Percentiles rank a stretch among this genome's conserved stretches.
Conservation (phyloP, 2,329 filamentous ascomycete genomes). For the Colletotrichum spinosum region DNA sequence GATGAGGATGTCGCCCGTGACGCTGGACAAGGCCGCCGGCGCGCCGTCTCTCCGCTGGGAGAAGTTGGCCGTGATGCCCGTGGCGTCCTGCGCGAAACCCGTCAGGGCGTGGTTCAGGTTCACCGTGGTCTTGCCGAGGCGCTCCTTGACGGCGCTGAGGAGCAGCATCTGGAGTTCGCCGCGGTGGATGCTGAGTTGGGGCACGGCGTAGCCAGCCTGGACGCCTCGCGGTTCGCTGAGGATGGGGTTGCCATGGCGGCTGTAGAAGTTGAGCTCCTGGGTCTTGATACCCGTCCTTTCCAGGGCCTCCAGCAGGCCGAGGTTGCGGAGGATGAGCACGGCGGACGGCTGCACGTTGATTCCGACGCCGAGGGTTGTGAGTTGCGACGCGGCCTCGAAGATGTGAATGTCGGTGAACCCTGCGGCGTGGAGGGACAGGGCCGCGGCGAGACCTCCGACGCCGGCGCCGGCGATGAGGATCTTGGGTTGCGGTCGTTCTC, state of each 20-base stretch:
- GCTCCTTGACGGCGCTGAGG: slow-evolving; percentile 24
- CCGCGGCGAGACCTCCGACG: slow-evolving; percentile 28
- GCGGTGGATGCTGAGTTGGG: slow-evolving; percentile 25
- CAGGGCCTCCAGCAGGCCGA: slow-evolving; percentile 21
- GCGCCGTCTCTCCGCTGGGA: slow-evolving; percentile 17
- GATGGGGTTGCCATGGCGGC: slow-evolving; percentile 20
- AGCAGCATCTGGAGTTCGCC: slow-evolving; percentile 28
- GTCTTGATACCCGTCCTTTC: slow-evolving; percentile 29
- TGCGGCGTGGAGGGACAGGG: slow-evolving; percentile 29
- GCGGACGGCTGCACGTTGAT: slow-evolving; percentile 27
- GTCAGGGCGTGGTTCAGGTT: slow-evolving; percentile 24
- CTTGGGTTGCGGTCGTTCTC: slow-evolving; percentile 24
- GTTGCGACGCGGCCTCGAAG: slow-evolving; percentile 25
- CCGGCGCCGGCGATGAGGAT: slow-evolving; percentile 44
- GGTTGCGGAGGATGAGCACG: slow-evolving; percentile 26
- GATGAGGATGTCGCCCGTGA: slow-evolving; percentile 20
- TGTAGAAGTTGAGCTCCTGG: slow-evolving; percentile 30
- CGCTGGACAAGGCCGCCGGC: slow-evolving; percentile 5
- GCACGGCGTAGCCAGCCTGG: slow-evolving; percentile 6
- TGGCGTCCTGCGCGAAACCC: slow-evolving; percentile 11
- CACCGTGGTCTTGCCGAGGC: neutral
- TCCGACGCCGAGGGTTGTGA: slow-evolving; percentile 28
- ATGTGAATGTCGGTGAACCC: slow-evolving; percentile 29
- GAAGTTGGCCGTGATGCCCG: slow-evolving; percentile 16
- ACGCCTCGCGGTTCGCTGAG: slow-evolving; percentile 21